phyloP scores from a whole-genome alignment of 2,329 filamentous ascomycete genomes.

The Amauroascus niger region DNA sequence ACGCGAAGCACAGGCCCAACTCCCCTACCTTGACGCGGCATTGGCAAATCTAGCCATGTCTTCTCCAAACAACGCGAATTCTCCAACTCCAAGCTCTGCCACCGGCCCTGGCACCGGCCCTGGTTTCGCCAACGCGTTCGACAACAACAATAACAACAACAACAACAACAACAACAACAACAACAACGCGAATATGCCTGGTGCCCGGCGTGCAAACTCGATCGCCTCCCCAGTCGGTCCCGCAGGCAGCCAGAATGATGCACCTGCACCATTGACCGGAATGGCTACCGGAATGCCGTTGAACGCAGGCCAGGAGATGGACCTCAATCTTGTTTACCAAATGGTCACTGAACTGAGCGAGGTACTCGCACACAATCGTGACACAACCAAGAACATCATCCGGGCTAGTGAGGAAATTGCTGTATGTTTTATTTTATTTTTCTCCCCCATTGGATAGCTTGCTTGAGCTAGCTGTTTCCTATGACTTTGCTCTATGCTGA shows the following conservation, averaged over 20 bases:
- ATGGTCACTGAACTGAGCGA: constrained; percentile 43
- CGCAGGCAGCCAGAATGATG: constrained; percentile 10
- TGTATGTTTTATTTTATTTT: constrained; percentile 25
- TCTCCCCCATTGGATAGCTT: not conserved
- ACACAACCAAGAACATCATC: constrained; percentile 42
- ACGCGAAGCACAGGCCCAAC: constrained; percentile 14
- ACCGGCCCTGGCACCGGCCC: constrained; percentile 9
- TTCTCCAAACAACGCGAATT: constrained; percentile 7
- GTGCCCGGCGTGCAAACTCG: constrained; percentile 28
- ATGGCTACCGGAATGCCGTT: constrained; percentile 34
- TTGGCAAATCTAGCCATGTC: constrained; percentile 22
- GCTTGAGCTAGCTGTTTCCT: too few relatives aligned
- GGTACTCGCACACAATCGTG: constrained; percentile 42
- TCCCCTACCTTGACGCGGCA: constrained; percentile 30
- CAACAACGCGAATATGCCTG: constrained; percentile 24
- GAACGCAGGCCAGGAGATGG: constrained; percentile 44
- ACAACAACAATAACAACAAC: constrained; percentile 31
- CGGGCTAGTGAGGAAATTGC: constrained; percentile 42
- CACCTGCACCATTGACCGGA: constrained; percentile 17
- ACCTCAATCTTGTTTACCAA: constrained; percentile 42
- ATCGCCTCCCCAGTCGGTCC: constrained; percentile 26
- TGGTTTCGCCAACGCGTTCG: constrained; percentile 23
- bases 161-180: constrained; percentile 31
- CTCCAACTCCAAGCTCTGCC: constrained; percentile 19
- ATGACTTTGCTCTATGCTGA: not conserved